Percentiles rank a stretch among this genome's conserved stretches.
Evolutionary conservation across 495 filamentous ascomycete species (phyloP).

Genomic region (Hamigera avellanea): DNA sequence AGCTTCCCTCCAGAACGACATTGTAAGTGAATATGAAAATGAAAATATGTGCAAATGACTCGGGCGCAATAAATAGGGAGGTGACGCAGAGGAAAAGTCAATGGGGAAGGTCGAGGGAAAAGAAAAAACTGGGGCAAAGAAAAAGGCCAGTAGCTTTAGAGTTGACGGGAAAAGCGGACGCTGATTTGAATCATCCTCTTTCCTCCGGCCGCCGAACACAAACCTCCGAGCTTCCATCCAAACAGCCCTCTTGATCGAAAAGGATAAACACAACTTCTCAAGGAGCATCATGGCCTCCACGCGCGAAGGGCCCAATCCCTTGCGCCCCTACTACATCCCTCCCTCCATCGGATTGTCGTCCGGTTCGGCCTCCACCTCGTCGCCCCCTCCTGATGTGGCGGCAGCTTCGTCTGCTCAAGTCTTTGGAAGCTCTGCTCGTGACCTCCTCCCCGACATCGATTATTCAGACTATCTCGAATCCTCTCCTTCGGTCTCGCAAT

Average conservation of each 20-base stretch:
- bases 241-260: neutral
- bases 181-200: slow-evolving; percentile 9
- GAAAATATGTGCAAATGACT: no score
- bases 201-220: no score
- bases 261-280: neutral
- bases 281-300: slow-evolving; percentile 23
- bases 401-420: slow-evolving; percentile 34
- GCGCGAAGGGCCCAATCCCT: slow-evolving; percentile 66
- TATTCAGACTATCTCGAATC: slow-evolving; percentile 79
- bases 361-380: slow-evolving; percentile 15
- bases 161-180: slow-evolving; percentile 12
- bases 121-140: slow-evolving; percentile 10
- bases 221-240: neutral
- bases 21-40: slow-evolving; percentile 7
- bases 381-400: slow-evolving; percentile 30
- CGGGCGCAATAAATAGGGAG: no score
- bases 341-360: slow-evolving; percentile 54
- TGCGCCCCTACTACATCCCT: slow-evolving; percentile 90
- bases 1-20: slow-evolving; percentile 29
- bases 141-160: slow-evolving; percentile 10
- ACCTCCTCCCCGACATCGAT: slow-evolving; percentile 77
- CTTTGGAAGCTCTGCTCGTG: slow-evolving; percentile 63
- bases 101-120: slow-evolving; percentile 6
- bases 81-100: slow-evolving; percentile 1
- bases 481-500: slow-evolving; percentile 60